Percentiles rank a stretch among this genome's conserved stretches.
phyloP scores from a whole-genome alignment of 805 yeast genomes.

The Kazachstania taianensis region DNA sequence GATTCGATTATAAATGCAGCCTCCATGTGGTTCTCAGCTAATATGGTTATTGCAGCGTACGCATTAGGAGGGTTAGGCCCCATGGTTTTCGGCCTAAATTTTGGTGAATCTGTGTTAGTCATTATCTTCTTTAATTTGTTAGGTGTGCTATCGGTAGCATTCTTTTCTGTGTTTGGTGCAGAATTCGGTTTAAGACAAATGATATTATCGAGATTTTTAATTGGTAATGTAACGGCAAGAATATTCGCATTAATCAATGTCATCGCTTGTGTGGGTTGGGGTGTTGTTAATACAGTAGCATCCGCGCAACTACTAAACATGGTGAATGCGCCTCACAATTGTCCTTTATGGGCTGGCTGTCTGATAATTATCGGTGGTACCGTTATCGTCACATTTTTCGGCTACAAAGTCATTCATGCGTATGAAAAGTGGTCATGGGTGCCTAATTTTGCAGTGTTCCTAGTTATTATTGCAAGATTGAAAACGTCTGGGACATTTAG shows the following conservation, averaged over 20 bases:
- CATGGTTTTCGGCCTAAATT: slow-evolving; percentile 49
- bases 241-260: slow-evolving; percentile 68
- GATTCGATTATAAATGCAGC: slow-evolving; percentile 59
- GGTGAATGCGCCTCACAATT: slow-evolving; percentile 44
- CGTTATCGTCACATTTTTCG: slow-evolving; percentile 66
- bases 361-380: slow-evolving; percentile 59
- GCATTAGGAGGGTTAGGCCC: slow-evolving; percentile 67
- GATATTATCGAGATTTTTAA: slow-evolving; percentile 65
- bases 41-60: slow-evolving; percentile 75
- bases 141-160: slow-evolving; percentile 74
- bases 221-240: slow-evolving; percentile 68
- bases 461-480: slow-evolving; percentile 71
- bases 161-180: slow-evolving; percentile 74
- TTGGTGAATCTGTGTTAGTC: slow-evolving; percentile 12
- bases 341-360: slow-evolving; percentile 90
- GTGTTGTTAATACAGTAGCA: slow-evolving; percentile 83
- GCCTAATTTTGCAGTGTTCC: slow-evolving; percentile 61
- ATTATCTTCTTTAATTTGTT: slow-evolving; percentile 25
- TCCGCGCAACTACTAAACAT: slow-evolving; percentile 76
- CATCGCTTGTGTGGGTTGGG: slow-evolving; percentile 89
- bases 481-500: slow-evolving; percentile 55
- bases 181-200: slow-evolving; percentile 81
- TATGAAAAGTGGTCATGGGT: slow-evolving; percentile 86
- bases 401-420: slow-evolving; percentile 69
- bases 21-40: slow-evolving; percentile 86